phyloP scores from a whole-genome alignment of 345 rosid genomes.

The Erysimum cheiranthoides region DNA sequence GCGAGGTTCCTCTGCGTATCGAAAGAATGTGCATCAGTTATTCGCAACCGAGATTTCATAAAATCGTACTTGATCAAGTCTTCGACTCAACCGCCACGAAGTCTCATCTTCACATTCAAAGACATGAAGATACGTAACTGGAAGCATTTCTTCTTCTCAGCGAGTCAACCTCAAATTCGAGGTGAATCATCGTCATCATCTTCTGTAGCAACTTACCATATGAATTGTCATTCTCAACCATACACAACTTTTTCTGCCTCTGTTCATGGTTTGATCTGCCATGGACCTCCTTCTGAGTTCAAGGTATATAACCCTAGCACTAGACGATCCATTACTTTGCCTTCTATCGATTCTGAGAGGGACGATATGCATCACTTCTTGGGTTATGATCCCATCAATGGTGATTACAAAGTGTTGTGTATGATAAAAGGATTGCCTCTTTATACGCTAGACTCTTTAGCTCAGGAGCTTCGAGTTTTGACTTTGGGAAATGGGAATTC shows the following conservation, averaged over 20 bases:
- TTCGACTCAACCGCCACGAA: background rate
- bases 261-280: conserved; percentile 31
- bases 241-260: conserved; percentile 1
- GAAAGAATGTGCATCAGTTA: background rate
- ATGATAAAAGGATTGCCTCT: background rate
- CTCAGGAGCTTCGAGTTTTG: background rate
- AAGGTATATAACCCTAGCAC: conserved; percentile 32
- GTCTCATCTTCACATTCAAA: conserved; percentile 25
- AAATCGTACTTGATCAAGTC: conserved; percentile 25
- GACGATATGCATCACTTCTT: background rate
- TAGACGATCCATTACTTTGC: conserved; percentile 11
- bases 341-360: background rate
- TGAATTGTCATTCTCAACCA: conserved; percentile 8
- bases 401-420: conserved; percentile 36
- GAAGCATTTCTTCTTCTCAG: conserved; percentile 15
- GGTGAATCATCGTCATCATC: background rate
- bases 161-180: background rate
- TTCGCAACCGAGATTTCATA: conserved; percentile 18
- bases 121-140: background rate
- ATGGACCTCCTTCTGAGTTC: conserved; percentile 16
- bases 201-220: conserved; percentile 15
- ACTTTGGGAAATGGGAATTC: background rate
- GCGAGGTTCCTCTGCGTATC: conserved; percentile 19
- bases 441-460: background rate
- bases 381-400: conserved; percentile 35